Conservation (phyloP, 2,329 filamentous ascomycete genomes). For the Dothiorella sarmentorum region DNA sequence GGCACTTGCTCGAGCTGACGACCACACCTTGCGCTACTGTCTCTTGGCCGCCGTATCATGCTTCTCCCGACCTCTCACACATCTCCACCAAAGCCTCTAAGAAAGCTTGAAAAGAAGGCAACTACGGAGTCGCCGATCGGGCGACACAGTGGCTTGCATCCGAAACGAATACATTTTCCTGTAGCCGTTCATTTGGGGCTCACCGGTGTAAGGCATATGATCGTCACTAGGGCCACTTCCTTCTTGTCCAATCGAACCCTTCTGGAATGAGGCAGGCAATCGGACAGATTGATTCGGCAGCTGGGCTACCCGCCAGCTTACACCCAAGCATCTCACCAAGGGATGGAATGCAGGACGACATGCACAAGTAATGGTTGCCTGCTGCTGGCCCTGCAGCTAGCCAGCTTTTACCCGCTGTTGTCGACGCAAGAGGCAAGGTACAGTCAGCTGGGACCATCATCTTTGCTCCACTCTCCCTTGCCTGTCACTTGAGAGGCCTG, state of each 20-base stretch:
- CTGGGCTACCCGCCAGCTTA: not conserved
- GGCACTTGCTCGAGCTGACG: conserved; percentile 5
- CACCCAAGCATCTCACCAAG: not conserved
- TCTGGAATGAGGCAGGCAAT: not conserved
- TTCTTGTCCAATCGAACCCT: not conserved
- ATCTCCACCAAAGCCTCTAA: not conserved
- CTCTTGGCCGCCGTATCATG: not conserved
- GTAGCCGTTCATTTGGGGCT: not conserved
- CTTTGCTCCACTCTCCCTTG: not conserved
- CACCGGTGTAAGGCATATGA: not conserved
- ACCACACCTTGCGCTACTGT: conserved; percentile 1
- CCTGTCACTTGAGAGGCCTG: not conserved
- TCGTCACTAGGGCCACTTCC: not conserved
- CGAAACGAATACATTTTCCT: not conserved
- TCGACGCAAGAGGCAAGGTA: not conserved
- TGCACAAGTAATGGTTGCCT: conserved; percentile 1
- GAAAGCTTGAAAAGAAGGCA: conserved; percentile 10
- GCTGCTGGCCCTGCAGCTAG: not conserved
- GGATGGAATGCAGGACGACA: not conserved
- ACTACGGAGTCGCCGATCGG: conserved; percentile 6
- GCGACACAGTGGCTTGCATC: conserved; percentile 8
- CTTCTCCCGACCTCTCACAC: not conserved
- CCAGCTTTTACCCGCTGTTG: not conserved
- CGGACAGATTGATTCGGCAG: not conserved
- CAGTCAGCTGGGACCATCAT: not conserved